Conservation (phyloP, 2,329 filamentous ascomycete species). For the Paradendryphiella salina region DNA sequence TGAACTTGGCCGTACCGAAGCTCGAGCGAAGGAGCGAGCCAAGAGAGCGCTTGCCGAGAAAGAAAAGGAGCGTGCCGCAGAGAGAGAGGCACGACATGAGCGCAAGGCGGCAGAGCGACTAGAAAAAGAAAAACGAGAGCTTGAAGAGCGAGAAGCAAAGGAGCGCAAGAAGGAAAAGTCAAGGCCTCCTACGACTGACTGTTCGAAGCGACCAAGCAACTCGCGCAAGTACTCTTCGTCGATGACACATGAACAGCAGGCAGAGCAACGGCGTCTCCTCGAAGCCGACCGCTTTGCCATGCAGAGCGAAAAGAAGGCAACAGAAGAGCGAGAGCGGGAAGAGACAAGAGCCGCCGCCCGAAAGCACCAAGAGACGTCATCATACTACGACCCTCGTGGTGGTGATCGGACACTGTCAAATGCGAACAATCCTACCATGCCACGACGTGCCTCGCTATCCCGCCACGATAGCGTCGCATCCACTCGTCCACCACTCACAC, state of each 20-base stretch:
- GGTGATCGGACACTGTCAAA: constrained; percentile 13
- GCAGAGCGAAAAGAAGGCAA: constrained; percentile 26
- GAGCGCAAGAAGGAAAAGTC: constrained; percentile 26
- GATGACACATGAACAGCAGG: constrained; percentile 21
- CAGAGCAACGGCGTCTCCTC: constrained; percentile 25
- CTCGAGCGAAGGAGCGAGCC: constrained; percentile 23
- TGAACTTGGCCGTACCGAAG: constrained; percentile 30
- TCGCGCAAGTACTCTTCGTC: constrained; percentile 28
- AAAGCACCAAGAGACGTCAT: constrained; percentile 28
- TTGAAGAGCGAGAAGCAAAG: constrained; percentile 13
- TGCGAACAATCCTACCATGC: constrained; percentile 22
- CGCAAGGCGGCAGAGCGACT: constrained; percentile 25
- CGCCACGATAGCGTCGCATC: constrained; percentile 29
- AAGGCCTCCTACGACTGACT: constrained; percentile 23
- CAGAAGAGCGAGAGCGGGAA: constrained; percentile 33
- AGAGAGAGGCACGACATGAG: constrained; percentile 23
- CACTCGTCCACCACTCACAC: constrained; percentile 16
- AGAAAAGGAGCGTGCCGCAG: constrained; percentile 22
- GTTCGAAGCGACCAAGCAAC: constrained; percentile 18
- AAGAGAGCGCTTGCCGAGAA: constrained; percentile 29
- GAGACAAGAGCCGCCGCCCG: constrained; percentile 23
- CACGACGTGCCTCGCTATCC: constrained; percentile 23
- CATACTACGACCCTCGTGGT: constrained; percentile 33
- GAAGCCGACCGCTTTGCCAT: constrained; percentile 28
- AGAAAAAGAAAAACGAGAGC: constrained; percentile 13